Evolutionary conservation across 495 filamentous ascomycete genomes (phyloP).

Genomic region (Podospora pseudopauciseta): DNA sequence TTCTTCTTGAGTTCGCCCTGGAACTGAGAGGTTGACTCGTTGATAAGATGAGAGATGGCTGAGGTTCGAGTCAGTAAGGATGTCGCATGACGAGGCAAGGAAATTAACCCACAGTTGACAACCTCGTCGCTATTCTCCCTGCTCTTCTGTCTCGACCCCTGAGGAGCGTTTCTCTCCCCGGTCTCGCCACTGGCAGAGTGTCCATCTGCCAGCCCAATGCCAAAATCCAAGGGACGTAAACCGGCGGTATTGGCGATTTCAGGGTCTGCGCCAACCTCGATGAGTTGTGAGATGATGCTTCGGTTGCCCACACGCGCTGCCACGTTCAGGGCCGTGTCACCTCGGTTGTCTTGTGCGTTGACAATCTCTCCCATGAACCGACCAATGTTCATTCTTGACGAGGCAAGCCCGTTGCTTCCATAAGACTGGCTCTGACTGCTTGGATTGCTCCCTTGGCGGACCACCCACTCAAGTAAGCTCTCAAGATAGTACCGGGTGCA

Average conservation of each 20-base stretch:
- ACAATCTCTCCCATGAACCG: constrained; percentile 95
- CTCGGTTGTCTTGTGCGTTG: constrained; percentile 84
- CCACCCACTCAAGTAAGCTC: constrained; percentile 86
- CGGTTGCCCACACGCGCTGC: constrained; percentile 86
- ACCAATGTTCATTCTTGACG: constrained; percentile 72
- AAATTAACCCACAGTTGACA: constrained; percentile 55
- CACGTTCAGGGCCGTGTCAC: constrained; percentile 91
- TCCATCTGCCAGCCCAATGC: constrained; percentile 63
- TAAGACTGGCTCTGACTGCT: constrained; percentile 49
- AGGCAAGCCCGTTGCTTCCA: constrained; percentile 22
- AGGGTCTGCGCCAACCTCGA: constrained; percentile 90
- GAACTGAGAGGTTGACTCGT: constrained; percentile 68
- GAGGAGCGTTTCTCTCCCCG: constrained; percentile 29
- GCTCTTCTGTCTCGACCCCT: constrained; percentile 45
- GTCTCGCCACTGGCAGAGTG: constrained; percentile 44
- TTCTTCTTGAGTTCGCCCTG: constrained; percentile 71
- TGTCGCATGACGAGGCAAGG: constrained; percentile 6
- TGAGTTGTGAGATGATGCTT: constrained; percentile 84
- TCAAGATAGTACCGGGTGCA: constrained; percentile 92
- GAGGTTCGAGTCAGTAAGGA: constrained; percentile 29
- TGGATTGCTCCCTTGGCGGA: constrained; percentile 69
- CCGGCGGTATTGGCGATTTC: constrained; percentile 85
- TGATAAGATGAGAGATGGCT: constrained; percentile 73
- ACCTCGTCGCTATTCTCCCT: constrained; percentile 65
- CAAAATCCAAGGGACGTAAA: constrained; percentile 83